Conservation (phyloP, 371 early-diverging fungal genomes). For the Mucor plumbeus region DNA sequence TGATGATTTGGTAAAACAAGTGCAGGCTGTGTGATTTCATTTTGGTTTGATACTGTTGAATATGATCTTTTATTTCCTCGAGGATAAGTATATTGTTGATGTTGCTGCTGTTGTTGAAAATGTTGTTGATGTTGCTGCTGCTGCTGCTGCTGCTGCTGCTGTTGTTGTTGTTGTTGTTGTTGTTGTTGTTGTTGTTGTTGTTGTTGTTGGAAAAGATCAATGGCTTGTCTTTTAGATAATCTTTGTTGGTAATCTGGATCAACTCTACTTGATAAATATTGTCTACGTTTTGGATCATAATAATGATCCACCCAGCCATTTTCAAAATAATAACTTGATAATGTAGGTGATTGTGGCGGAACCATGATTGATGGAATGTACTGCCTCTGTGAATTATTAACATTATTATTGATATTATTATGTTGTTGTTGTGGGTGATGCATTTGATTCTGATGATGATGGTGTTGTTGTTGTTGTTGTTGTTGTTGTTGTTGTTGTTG, state of each 20-base stretch:
- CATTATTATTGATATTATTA: constrained; percentile 18
- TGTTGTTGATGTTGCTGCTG: constrained; percentile 19
- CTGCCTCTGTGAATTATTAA: constrained; percentile 13
- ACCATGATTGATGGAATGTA: constrained; percentile 51
- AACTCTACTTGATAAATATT: constrained; percentile 46
- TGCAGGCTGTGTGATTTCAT: constrained; percentile 16
- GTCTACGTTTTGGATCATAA: constrained; percentile 46
- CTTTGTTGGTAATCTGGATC: constrained; percentile 39
- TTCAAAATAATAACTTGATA: constrained; percentile 57
- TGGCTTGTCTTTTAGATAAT: neutral
- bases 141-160: constrained; percentile 29
- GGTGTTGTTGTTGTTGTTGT: constrained; percentile 11
- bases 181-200: constrained; percentile 26
- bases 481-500: constrained; percentile 12
- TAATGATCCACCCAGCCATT: constrained; percentile 55
- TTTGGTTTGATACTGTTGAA: constrained; percentile 10
- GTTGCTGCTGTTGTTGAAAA: constrained; percentile 33
- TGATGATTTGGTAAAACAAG: constrained; percentile 1
- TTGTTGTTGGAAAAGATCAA: constrained; percentile 16
- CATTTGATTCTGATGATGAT: constrained; percentile 23
- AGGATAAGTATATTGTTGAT: constrained; percentile 28
- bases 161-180: constrained; percentile 19
- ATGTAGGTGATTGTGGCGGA: constrained; percentile 55
- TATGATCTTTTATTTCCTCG: constrained; percentile 29
- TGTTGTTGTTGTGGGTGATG: constrained; percentile 19